Evolutionary conservation across 169 alveolate species (phyloP).

Genomic region (Miamiensis avidus): DNA sequence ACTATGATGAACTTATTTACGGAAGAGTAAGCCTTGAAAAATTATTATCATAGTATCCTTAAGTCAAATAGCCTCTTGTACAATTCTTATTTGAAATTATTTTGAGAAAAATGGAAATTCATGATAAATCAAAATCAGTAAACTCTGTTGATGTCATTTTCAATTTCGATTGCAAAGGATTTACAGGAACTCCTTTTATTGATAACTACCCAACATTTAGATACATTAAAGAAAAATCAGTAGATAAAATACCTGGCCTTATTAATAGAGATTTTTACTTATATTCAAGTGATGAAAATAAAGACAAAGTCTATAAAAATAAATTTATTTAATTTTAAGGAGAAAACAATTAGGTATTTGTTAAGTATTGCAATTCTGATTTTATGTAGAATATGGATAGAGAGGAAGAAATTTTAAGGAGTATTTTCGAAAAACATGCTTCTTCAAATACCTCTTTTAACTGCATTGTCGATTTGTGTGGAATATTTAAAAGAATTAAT

Average conservation of each 20-base stretch:
- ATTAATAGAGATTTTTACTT: not conserved
- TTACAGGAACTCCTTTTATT: constrained; percentile 5
- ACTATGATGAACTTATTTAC: constrained; percentile 1
- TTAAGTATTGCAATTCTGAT: not conserved
- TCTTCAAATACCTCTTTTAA: not conserved
- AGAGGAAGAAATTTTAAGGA: not conserved
- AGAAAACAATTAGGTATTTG: not conserved
- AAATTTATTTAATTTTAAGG: constrained; percentile 1
- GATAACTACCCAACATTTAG: not conserved
- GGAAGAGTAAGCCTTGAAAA: not conserved
- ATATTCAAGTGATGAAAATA: not conserved
- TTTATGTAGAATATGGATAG: not conserved
- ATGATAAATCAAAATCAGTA: not conserved
- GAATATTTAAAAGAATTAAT: not conserved
- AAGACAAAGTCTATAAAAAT: not conserved
- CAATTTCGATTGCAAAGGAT: constrained; percentile 1
- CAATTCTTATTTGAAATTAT: not conserved
- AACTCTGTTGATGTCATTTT: constrained; percentile 2
- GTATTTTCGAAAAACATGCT: not conserved
- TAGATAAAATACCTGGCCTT: not conserved
- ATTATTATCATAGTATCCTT: not conserved
- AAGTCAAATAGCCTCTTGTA: not conserved
- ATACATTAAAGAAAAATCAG: not conserved
- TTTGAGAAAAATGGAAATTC: constrained; percentile 10
- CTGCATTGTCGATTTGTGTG: not conserved